Base-by-base conservation (phyloP, 2,329 filamentous ascomycete species). In the Sclerotinia subarctica region DNA sequence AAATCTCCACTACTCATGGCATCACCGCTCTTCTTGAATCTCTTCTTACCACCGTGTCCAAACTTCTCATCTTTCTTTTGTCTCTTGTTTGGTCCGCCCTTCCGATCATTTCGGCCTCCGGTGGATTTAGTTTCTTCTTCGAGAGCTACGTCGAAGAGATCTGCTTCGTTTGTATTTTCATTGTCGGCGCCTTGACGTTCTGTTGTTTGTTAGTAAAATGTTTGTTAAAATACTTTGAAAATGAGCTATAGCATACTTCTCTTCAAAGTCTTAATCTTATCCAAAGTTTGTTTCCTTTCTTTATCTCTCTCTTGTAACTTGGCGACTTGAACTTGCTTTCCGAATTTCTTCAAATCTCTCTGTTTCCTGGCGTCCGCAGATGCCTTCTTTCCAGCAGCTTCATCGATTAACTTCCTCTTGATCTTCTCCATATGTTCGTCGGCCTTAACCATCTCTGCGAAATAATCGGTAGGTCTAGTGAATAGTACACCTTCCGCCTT, bases 341-440 rank as follows among this genome's bases (percentile, higher is more conserved):
- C 95, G 78, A 98, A 99, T 82, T 98, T 99, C 88, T 97, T 98
- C 76, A 98, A 84, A 79, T 99, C 95, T 72, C 95, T 86, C 82
- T 94, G 90, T 81, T 93, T 93, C 78, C 93, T 88, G 8, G 95
- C 95, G 80, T 99, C 95, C 32, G 91, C 89, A 38, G 93, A 87
- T 0, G 95, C 94, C 83, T 97, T 97, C 85, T 97, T 97, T 70
- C 88, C 85, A 15, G 94, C 92, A 0, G 94, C 95, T 77, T 96
- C 93, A 76, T 98, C 94, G 71, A 97, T 86, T 76, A 98, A 83
- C 85, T 96, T 96, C 76, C 90, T 88, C 84, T 96, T 96, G 78
- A 99, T 92, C 84, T 92, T 94, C 78, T 92, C 92, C 95, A 99
- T 99, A 80, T 97, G 95, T 76, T 96, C 94, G 78, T 99, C 95